Base-by-base conservation (phyloP, 2,329 filamentous ascomycete species). In the Penicillium aurantiogriseum region DNA sequence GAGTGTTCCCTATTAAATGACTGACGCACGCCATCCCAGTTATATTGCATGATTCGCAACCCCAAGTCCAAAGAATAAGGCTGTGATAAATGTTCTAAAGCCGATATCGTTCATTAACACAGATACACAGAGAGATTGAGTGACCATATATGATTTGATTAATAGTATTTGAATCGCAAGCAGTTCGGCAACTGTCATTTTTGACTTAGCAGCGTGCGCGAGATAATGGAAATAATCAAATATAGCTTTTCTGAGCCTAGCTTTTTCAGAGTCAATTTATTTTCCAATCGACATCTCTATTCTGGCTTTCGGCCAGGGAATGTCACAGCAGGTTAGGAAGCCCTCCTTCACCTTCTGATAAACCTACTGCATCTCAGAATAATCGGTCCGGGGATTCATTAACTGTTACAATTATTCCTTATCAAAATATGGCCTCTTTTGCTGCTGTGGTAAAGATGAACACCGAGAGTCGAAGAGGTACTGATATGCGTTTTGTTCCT, bases 41-140 rank as follows among this genome's bases (percentile, higher is more conserved):
- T 67, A n/a, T 67, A 67, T 52, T 65, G 64, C 60, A 67, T 67
- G 64, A 63, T 60, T 50, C 64, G 64, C 25, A 46, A 54, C n/a
- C 59, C 64, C 2, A 61, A 54, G 21, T 40, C 27, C 21, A 65
- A 64, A 19, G 38, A 51, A 27, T 64, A 43, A 57, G 15, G 17
- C 21, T 25, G 11, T 15, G 23, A n/a, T 25, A 10, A 23, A 29
- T 10, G 29, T 15, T 19, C 23, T 4, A 38, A 15, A 10, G 21
- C 21, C 17, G 35, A 31, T 31, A 31, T 19, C 17, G 4, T 43
- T 51, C 38, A 42, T 31, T 31, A 17, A 38, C 35, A 8, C 21
- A 50, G 15, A 50, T 29, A 19, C 21, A 7, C 23, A 27, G 47
- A 11, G 23, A 27, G 4, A 8, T 27, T 17, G 33, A 27, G 25